Conservation (phyloP, 306 rosid genomes). For the Medicago arabica region DNA sequence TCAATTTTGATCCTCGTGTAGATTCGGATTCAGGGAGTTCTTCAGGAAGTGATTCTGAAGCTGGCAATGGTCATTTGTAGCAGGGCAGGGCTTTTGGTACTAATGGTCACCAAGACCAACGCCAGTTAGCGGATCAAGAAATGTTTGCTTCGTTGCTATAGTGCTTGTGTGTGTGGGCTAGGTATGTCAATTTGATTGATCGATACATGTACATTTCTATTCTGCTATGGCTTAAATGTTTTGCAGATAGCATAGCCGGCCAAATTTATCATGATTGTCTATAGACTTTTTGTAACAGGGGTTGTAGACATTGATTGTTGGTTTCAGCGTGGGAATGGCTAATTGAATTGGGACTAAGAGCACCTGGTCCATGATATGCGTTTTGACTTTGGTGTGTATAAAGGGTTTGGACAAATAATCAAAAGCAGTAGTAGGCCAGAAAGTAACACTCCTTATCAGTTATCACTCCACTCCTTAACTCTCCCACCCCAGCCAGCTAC, state of each 20-base stretch:
- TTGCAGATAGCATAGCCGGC: not conserved
- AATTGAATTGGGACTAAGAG: constrained; percentile 15
- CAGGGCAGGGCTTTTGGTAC: constrained; percentile 20
- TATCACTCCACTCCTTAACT: too few species aligned
- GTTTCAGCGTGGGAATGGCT: constrained; percentile 32
- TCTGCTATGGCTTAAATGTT: not conserved
- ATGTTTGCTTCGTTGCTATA: too few species aligned
- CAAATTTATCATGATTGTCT: constrained; percentile 31
- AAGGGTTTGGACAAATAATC: too few species aligned
- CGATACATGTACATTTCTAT: not conserved
- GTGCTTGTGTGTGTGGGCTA: constrained; percentile 5
- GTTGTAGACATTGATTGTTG: constrained; percentile 43
- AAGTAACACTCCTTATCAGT: too few species aligned
- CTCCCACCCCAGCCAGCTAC: too few species aligned
- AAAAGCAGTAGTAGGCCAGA: too few species aligned
- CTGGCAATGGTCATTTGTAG: constrained; percentile 67
- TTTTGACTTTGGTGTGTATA: constrained; percentile 40
- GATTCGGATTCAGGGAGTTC: constrained; percentile 95
- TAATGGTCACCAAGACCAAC: constrained; percentile 16
- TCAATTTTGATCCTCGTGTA: constrained; percentile 40
- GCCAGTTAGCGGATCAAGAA: constrained; percentile 38
- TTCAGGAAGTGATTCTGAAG: constrained; percentile 92
- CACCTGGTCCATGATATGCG: constrained; percentile 28
- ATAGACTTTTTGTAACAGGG: constrained; percentile 42
- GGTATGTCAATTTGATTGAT: constrained; percentile 27